These are phyloP conservation scores for Cucurbita argyrosperma DNA, from an alignment of 306 rosid species.

Conservation along the genomic window DNA sequence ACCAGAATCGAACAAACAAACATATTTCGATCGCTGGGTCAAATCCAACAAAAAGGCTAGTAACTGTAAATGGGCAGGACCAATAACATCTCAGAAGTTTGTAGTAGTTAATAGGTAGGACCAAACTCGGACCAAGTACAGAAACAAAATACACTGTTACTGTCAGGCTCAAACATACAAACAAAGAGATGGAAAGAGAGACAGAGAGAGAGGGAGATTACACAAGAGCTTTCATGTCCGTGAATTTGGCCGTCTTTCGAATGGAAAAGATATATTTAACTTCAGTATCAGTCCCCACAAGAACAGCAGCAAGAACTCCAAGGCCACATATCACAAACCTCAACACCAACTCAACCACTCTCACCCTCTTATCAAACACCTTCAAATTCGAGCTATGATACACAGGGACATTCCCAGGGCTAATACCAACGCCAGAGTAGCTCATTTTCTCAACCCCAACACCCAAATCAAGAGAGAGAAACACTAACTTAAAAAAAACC, in stretches of 20 bases:
- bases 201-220: neutral
- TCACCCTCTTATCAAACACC: conserved; percentile 40
- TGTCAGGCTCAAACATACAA: neutral
- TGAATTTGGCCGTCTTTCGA: conserved; percentile 56
- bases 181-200: neutral
- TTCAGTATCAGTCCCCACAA: conserved; percentile 74
- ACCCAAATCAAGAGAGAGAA: conserved; percentile 3
- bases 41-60: neutral
- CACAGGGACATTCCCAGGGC: conserved; percentile 69
- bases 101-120: neutral
- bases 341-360: conserved; percentile 52
- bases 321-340: conserved; percentile 48
- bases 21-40: no score
- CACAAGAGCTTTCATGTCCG: conserved; percentile 86
- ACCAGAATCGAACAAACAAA: neutral
- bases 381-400: conserved; percentile 32
- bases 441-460: conserved; percentile 36
- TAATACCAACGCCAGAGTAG: conserved; percentile 59
- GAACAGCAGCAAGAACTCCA: conserved; percentile 56
- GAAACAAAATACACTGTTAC: no score
- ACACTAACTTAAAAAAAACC: neutral
- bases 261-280: conserved; percentile 46
- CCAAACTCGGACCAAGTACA: neutral
- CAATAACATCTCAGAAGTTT: neutral
- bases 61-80: neutral